A percentile compares a stretch with the other conserved stretches of the same genome.
Evolutionary conservation across 345 rosid genomes (phyloP).

Genomic region (Linum tenue): DNA sequence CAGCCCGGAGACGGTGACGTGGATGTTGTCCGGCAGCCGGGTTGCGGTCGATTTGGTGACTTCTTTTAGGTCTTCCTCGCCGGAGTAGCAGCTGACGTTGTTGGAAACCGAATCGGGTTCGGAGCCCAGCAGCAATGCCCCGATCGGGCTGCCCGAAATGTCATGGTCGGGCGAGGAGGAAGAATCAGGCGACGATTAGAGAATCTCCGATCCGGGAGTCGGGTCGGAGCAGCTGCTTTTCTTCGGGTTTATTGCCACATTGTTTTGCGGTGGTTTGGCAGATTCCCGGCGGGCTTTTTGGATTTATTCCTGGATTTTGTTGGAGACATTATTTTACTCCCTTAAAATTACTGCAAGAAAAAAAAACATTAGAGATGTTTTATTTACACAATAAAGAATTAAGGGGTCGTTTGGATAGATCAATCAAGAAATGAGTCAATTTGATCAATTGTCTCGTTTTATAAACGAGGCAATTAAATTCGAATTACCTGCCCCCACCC

Average conservation of each 20-base stretch:
- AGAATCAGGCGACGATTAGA: slow-evolving; percentile 24
- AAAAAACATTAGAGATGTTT: neutral
- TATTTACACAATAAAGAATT: too few species aligned
- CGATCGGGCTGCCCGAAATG: slow-evolving; percentile 30
- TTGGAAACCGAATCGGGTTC: slow-evolving; percentile 44
- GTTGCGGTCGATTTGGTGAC: slow-evolving; percentile 12
- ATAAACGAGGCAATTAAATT: too few species aligned
- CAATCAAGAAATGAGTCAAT: too few species aligned
- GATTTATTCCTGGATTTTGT: slow-evolving; percentile 33
- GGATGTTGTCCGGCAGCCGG: slow-evolving; percentile 24
- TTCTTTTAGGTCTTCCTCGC: slow-evolving; percentile 46
- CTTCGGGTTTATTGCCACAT: slow-evolving; percentile 18
- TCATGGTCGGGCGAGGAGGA: slow-evolving; percentile 27
- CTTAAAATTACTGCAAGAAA: neutral
- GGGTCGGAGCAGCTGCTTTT: slow-evolving; percentile 33
- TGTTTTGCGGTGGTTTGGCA: slow-evolving; percentile 35
- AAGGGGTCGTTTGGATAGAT: too few species aligned
- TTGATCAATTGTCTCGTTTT: too few species aligned
- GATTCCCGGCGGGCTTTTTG: slow-evolving; percentile 28
- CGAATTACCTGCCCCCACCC: too few species aligned
- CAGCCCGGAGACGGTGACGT: slow-evolving; percentile 17
- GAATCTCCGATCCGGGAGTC: slow-evolving; percentile 29
- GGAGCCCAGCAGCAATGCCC: slow-evolving; percentile 15
- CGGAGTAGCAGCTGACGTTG: slow-evolving; percentile 49
- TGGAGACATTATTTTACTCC: slow-evolving; percentile 27